Evolutionary conservation across 1,284 basidiomycete species (phyloP), one percentile per base, ranked within the genome.

Genomic region (Moesziomyces aphidis): DNA sequence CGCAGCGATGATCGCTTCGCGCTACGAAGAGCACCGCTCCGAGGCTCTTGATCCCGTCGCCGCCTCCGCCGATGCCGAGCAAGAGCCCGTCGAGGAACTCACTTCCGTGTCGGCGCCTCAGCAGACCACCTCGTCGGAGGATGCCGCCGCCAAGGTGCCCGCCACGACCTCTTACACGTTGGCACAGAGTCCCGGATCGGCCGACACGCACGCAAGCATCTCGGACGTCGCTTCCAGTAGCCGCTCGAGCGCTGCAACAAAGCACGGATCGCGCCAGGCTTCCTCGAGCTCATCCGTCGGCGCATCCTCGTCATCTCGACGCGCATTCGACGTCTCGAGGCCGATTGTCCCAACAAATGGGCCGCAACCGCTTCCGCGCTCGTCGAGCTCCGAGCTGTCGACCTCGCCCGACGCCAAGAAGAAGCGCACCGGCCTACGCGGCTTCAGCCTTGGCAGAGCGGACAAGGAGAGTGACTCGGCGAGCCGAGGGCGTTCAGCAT

Each of bases 251-350:
- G 19, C 11, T 42, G 39, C 17, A 19, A 42, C 39, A 6, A 42
- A 42, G 39, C 39, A 19, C 4, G 31, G 31, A 34, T 34, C 31
- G 31, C 31, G 31, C 31, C 31, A 34, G 31, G 31, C 31, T 3
- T 34, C 67, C 57, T 9, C 67, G 61, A 49, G 50, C 34, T 7
- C 31, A 11, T 34, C 31, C 31, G 4, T 61, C 43, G 51, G 42
- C 42, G 24, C 71, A 1, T 49, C 64, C 7, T 22, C 53, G 4
- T 64, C 66, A 6, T 61, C 72, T 15, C 62, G 72, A 21, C 42
- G 54, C 42, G 72, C 62, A 15, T 70, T 74, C 22, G 72, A 74
- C 46, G 72, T 74, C 1, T 51, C 72, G 13, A 31, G 72, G 39
- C 72, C 72, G 1, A 74, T 70, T 47, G 56, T 61, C 61, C 51